These are phyloP conservation scores for Diospyros lotus DNA, from an alignment of 148 eudicot species.

Conservation along the genomic window DNA sequence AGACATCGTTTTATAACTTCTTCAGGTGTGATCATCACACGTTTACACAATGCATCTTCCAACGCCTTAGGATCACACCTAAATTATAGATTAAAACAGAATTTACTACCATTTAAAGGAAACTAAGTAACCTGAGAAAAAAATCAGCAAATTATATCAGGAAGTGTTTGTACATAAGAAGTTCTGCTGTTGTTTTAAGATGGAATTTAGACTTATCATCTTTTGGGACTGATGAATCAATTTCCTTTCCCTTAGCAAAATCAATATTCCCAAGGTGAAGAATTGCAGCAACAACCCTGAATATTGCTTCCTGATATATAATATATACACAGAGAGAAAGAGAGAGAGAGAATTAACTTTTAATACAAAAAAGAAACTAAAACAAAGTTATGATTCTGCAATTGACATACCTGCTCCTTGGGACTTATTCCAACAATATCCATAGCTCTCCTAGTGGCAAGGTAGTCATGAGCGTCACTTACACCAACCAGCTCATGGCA, in stretches of 20 bases:
- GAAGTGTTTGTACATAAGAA: conserved; percentile 62
- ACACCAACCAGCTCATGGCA: conserved; percentile 80
- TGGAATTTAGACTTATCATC: conserved; percentile 89
- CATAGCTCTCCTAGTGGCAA: conserved; percentile 97
- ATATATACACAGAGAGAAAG: conserved; percentile 10
- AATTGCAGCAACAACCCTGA: conserved; percentile 95
- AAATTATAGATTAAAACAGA: conserved; percentile 13
- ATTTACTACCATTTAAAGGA: conserved; percentile 14
- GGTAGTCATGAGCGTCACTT: conserved; percentile 86
- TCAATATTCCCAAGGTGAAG: conserved; percentile 97
- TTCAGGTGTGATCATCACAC: conserved; percentile 99
- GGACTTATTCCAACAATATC: conserved; percentile 91
- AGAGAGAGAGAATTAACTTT: conserved; percentile 15
- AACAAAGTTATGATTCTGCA: not conserved
- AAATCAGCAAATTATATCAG: conserved; percentile 3
- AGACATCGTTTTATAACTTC: conserved; percentile 93
- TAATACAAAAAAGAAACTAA: not conserved
- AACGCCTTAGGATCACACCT: conserved; percentile 87
- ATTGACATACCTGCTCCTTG: conserved; percentile 62
- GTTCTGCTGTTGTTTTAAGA: conserved; percentile 79
- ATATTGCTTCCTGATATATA: conserved; percentile 78
- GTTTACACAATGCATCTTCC: conserved; percentile 94
- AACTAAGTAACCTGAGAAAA: conserved; percentile 1
- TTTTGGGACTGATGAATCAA: conserved; percentile 89
- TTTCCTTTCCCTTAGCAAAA: conserved; percentile 85